These are phyloP conservation scores for Lepidium sativum DNA, from an alignment of 345 rosid genomes.

Conservation along the genomic window DNA sequence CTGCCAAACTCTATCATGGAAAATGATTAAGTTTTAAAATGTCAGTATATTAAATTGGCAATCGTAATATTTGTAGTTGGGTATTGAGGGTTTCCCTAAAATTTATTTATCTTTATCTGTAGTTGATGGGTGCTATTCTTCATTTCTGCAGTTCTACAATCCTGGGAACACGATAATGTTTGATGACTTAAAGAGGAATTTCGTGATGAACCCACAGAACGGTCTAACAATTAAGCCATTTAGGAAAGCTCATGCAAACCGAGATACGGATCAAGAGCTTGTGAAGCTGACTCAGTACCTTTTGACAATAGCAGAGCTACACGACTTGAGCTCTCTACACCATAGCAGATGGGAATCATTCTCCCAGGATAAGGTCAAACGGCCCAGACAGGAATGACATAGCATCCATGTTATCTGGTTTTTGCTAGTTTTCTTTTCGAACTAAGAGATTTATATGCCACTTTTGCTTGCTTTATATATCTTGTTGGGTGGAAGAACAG, in stretches of 20 bases:
- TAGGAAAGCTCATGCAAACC: slow-evolving; percentile 78
- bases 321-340: slow-evolving; percentile 64
- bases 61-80: too few relatives aligned
- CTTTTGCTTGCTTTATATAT: background rate
- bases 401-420: background rate
- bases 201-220: slow-evolving; percentile 91
- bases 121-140: background rate
- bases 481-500: background rate
- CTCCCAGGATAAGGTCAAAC: slow-evolving; percentile 50
- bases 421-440: background rate
- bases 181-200: slow-evolving; percentile 81
- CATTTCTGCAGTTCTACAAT: slow-evolving; percentile 53
- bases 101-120: too few relatives aligned
- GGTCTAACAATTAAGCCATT: slow-evolving; percentile 80
- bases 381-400: slow-evolving; percentile 55
- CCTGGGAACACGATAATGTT: slow-evolving; percentile 92
- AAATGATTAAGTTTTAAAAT: too few relatives aligned
- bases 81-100: too few relatives aligned
- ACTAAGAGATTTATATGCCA: background rate
- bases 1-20: too few relatives aligned
- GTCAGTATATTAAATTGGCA: too few relatives aligned
- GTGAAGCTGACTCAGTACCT: slow-evolving; percentile 76
- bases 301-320: slow-evolving; percentile 78
- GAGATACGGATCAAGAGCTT: slow-evolving; percentile 83
- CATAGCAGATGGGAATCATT: slow-evolving; percentile 71